Evolutionary conservation across 2,329 filamentous ascomycete genomes (phyloP).

Genomic region (Aphanocladium album): DNA sequence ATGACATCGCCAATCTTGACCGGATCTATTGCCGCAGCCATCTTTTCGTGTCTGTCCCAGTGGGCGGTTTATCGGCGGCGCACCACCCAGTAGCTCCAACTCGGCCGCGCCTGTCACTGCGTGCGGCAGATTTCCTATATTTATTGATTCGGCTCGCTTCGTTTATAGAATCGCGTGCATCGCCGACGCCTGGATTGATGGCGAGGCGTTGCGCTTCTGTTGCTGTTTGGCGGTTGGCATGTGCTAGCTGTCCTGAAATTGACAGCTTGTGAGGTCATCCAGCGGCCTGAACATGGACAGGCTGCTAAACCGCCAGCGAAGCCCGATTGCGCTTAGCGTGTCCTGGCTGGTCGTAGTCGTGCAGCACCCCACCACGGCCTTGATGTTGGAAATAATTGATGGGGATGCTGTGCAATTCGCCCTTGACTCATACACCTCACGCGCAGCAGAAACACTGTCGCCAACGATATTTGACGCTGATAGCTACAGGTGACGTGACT

Average conservation of each 20-base stretch:
- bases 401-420: background rate
- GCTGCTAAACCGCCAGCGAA: background rate
- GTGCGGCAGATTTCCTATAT: too few relatives aligned
- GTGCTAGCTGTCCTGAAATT: conserved; percentile 10
- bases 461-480: background rate
- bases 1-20: conserved; percentile 35
- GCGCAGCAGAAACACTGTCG: background rate
- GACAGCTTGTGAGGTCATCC: conserved; percentile 12
- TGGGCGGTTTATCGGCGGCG: background rate
- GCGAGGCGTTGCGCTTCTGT: background rate
- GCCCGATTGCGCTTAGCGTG: conserved; percentile 7
- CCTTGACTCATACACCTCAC: background rate
- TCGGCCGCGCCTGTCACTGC: background rate
- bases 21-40: conserved; percentile 28
- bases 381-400: background rate
- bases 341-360: background rate
- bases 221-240: background rate
- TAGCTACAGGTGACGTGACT: background rate
- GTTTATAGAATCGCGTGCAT: background rate
- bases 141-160: background rate
- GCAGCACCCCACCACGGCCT: conserved; percentile 1
- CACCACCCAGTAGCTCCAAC: background rate
- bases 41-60: conserved; percentile 10
- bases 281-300: background rate
- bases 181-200: background rate